Percentiles rank a stretch among this genome's conserved stretches.
Evolutionary conservation across 805 yeast species (phyloP).

Genomic region (Candida berthetii): DNA sequence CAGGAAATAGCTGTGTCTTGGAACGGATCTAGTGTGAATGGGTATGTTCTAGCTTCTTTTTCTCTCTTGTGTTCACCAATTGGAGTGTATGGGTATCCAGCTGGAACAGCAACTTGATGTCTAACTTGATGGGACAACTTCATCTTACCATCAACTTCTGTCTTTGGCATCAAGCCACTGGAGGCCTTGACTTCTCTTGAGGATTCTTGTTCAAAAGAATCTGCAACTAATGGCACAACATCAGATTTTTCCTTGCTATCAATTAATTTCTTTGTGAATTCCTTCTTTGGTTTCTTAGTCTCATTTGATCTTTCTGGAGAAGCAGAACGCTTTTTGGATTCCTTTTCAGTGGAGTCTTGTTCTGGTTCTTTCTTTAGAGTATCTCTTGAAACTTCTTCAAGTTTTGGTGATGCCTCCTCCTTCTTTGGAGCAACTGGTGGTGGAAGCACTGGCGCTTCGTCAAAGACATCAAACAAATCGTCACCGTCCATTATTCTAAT

Average conservation of each 20-base stretch:
- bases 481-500: constrained; percentile 19
- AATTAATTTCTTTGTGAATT: constrained; percentile 16
- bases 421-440: constrained; percentile 6
- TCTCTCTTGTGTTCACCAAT: constrained; percentile 79
- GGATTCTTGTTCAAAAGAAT: constrained; percentile 83
- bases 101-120: constrained; percentile 96
- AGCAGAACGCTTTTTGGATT: constrained; percentile 17
- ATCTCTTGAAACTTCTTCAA: constrained; percentile 4
- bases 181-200: constrained; percentile 84
- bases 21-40: constrained; percentile 92
- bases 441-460: constrained; percentile 41
- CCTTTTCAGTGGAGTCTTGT: constrained; percentile 1
- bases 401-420: constrained; percentile 1
- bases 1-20: constrained; percentile 96
- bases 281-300: constrained; percentile 18
- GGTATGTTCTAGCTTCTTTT: constrained; percentile 82
- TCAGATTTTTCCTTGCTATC: constrained; percentile 37
- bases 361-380: constrained; percentile 9
- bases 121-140: constrained; percentile 89
- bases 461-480: constrained; percentile 49
- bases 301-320: constrained; percentile 9
- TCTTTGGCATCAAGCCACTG: constrained; percentile 50
- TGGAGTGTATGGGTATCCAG: constrained; percentile 81
- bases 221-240: constrained; percentile 73
- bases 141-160: constrained; percentile 44